phyloP scores from a whole-genome alignment of 2,329 filamentous ascomycete genomes.

The Alternaria sp. region DNA sequence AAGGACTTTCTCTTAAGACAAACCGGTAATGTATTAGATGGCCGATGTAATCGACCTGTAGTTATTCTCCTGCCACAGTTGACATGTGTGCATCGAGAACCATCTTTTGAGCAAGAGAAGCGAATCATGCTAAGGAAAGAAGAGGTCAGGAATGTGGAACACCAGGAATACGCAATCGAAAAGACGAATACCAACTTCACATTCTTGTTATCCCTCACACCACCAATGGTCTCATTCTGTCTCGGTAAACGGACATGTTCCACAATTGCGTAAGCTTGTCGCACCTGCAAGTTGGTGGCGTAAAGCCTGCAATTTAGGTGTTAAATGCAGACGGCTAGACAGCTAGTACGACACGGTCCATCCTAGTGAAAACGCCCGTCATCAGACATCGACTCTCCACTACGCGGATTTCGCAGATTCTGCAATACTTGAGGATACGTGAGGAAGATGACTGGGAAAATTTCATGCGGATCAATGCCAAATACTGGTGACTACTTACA shows the following conservation, averaged over 20 bases:
- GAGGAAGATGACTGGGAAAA: not conserved
- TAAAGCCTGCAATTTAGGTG: not conserved
- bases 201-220: not conserved
- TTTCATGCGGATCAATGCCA: not conserved
- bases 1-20: not conserved
- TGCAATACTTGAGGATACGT: not conserved
- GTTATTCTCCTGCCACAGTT: not conserved
- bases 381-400: not conserved
- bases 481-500: not conserved
- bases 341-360: not conserved
- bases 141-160: too few relatives aligned
- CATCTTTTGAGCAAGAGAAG: not conserved
- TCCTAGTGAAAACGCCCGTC: not conserved
- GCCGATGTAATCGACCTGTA: not conserved
- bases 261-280: constrained; percentile 3
- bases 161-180: not conserved
- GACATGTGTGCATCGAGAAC: not conserved
- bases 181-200: not conserved
- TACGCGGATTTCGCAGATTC: not conserved
- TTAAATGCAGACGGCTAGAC: not conserved
- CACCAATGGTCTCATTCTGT: not conserved
- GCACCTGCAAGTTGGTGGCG: not conserved
- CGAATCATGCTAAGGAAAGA: not conserved
- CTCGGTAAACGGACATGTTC: not conserved
- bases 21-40: not conserved